phyloP scores from a whole-genome alignment of 176 grass and related monocot genomes.

The Pharus latifolius region DNA sequence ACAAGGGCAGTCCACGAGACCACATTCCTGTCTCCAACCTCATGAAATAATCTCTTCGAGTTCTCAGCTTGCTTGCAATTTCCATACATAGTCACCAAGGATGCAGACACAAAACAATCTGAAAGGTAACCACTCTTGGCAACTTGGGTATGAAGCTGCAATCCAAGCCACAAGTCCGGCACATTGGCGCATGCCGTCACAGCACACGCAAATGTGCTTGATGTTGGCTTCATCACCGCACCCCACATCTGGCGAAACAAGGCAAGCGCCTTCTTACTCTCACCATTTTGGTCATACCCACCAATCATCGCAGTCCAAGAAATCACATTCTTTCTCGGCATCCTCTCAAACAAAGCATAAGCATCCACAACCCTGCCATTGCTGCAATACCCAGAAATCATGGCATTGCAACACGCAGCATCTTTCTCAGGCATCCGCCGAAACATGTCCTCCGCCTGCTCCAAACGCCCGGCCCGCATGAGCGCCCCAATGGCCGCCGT shows the following conservation, averaged over 20 bases:
- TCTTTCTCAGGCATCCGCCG: slow-evolving; percentile 14
- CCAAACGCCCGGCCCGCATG: slow-evolving; percentile 20
- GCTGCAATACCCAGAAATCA: slow-evolving; percentile 15
- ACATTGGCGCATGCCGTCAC: slow-evolving; percentile 38
- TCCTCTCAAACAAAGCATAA: slow-evolving; percentile 12
- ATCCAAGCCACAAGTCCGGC: slow-evolving; percentile 20
- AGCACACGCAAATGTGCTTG: slow-evolving; percentile 41
- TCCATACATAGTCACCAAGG: slow-evolving; percentile 45
- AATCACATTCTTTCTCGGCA: slow-evolving; percentile 26
- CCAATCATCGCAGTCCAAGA: slow-evolving; percentile 50
- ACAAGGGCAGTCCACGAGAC: slow-evolving; percentile 45
- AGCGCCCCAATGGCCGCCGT: slow-evolving; percentile 36
- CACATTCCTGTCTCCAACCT: slow-evolving; percentile 29
- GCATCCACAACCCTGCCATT: background rate
- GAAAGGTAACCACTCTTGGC: slow-evolving; percentile 22
- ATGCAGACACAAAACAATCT: slow-evolving; percentile 36
- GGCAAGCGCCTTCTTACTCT: slow-evolving; percentile 6
- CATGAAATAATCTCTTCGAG: slow-evolving; percentile 30
- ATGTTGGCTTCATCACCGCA: slow-evolving; percentile 14
- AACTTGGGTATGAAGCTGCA: slow-evolving; percentile 38
- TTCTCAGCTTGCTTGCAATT: slow-evolving; percentile 37
- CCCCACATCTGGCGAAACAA: slow-evolving; percentile 36
- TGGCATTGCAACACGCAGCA: slow-evolving; percentile 16
- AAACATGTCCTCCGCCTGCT: slow-evolving; percentile 21
- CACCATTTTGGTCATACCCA: slow-evolving; percentile 40